Conservation (phyloP, 202 grass and related monocot species). For the Zoysia matrella region DNA sequence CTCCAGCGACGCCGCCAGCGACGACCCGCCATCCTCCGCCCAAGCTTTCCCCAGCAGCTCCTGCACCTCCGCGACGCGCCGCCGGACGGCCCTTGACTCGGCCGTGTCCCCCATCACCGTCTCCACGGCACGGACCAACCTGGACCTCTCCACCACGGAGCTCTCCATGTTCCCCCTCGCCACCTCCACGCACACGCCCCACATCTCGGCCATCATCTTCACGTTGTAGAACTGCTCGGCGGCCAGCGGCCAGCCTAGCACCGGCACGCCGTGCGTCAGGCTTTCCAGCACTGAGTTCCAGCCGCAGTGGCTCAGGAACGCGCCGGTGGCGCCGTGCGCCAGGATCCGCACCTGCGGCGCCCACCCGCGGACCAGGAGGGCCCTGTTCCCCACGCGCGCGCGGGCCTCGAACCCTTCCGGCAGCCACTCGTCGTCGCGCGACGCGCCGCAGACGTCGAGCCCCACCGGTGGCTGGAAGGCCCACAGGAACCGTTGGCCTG, state of each 20-base stretch:
- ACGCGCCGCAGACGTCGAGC: constrained; percentile 15
- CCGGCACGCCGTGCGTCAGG: constrained; percentile 9
- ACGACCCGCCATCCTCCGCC: too few species aligned
- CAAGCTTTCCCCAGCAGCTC: too few species aligned
- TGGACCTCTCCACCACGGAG: too few species aligned
- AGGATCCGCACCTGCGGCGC: constrained; percentile 57
- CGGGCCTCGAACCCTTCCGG: constrained; percentile 47
- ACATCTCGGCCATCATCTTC: too few species aligned
- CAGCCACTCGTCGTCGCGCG: constrained; percentile 48
- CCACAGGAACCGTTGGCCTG: constrained; percentile 49
- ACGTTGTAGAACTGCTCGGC: not conserved
- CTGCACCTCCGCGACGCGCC: too few species aligned
- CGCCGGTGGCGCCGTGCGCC: constrained; percentile 43
- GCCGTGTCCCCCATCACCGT: too few species aligned
- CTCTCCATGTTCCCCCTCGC: too few species aligned
- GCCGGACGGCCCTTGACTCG: too few species aligned
- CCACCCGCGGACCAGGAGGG: constrained; percentile 50
- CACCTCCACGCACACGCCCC: too few species aligned
- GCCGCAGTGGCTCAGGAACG: constrained; percentile 41
- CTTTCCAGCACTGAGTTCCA: constrained; percentile 33
- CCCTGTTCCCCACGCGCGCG: not conserved
- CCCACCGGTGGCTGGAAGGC: constrained; percentile 50
- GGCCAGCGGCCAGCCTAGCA: constrained; percentile 53
- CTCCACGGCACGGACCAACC: too few species aligned
- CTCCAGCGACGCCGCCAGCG: too few species aligned